Base-by-base conservation (phyloP, 2,329 filamentous ascomycete species). In the Sarocladium oryzae region DNA sequence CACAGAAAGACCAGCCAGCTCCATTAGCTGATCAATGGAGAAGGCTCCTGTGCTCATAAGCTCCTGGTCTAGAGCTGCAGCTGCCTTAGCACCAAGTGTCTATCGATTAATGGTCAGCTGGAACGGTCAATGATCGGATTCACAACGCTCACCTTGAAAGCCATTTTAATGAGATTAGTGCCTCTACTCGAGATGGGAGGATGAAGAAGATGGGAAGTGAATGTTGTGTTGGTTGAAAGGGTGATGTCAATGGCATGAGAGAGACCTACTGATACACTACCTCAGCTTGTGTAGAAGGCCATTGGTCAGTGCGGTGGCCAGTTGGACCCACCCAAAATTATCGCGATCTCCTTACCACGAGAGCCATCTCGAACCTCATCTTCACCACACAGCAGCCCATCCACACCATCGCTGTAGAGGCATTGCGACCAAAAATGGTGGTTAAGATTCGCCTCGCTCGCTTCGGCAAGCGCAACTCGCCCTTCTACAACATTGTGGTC, bases 401-500 rank as follows among this genome's bases (percentile, higher is more conserved):
- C 55, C 38, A 51, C 54, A 49, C 28, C 24, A 10, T 11, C n/a
- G 43, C 23, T 18, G 23, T 24, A 35, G 26, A 16, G 46, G 35
- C 8, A 48, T 51, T 54, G 50, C 53, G 54, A n/a, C n/a, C n/a
- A 52, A 56, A 59, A 9, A 96, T 99, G 93, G 92, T 97, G 56
- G 79, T 99, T 63, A 88, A 88, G 68, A 93, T 99, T 69, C 86
- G 93, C 54, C 84, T 99, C 60, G 88, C 93, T 61, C 91, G 93
- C 68, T 96, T 97, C 68, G 90, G 91, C 66, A 89, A 86, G 68
- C 83, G 81, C 57, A 91, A 95, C 66, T 68, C 81, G n/a, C 92
- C 93, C 2, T 86, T 96, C 61, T 99, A 96, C 79, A 99, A 99
- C 74, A 96, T 99, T 57, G 89, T 97, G 58, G 88, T 99, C 57